Evolutionary conservation across 257 asterid species (phyloP).

Genomic region (Solanum clarkiae): DNA sequence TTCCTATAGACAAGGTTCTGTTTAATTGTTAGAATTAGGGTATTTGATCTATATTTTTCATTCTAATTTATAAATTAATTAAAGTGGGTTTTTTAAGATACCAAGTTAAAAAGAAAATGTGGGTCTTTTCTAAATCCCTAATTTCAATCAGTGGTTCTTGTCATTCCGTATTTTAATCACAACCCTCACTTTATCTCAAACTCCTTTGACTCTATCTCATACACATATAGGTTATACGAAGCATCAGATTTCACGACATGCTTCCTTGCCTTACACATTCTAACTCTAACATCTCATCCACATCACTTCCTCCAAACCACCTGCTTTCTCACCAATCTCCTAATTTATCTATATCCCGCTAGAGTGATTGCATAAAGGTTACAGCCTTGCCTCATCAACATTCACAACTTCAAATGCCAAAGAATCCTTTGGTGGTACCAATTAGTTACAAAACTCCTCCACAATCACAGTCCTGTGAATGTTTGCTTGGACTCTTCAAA

Average conservation of each 20-base stretch:
- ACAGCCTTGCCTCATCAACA: background rate
- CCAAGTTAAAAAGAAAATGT: too few relatives aligned
- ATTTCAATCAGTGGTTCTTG: background rate
- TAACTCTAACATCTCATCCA: background rate
- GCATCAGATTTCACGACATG: background rate
- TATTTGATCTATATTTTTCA: background rate
- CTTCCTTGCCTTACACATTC: background rate
- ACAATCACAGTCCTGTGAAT: too few relatives aligned
- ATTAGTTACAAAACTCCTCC: background rate
- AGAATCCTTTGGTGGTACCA: background rate
- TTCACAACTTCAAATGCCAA: background rate
- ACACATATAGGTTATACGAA: background rate
- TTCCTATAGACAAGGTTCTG: background rate
- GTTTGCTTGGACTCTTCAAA: too few relatives aligned
- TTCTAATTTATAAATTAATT: background rate
- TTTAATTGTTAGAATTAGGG: background rate
- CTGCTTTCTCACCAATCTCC: background rate
- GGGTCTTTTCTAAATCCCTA: background rate
- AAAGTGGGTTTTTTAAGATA: background rate
- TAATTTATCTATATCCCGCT: background rate
- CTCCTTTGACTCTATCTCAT: background rate
- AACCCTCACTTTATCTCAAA: background rate
- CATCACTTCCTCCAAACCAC: background rate
- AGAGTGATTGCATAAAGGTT: background rate
- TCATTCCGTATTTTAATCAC: background rate